Conservation (phyloP, 202 grass and related monocot genomes). For the Eragrostis tef region DNA sequence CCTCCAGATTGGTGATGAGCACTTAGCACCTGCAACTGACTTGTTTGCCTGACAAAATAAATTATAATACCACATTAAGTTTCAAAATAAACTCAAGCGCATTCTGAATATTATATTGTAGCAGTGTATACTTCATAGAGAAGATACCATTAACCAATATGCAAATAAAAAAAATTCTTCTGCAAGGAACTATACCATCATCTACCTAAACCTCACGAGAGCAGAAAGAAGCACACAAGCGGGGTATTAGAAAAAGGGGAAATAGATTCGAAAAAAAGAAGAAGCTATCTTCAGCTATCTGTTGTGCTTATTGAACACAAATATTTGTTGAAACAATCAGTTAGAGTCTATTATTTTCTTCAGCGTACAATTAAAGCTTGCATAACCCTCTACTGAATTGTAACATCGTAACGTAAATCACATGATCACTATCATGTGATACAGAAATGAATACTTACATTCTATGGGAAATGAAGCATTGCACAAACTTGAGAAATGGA, state of each 20-base stretch:
- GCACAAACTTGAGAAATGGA: conserved; percentile 30
- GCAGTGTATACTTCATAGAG: background rate
- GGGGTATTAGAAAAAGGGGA: background rate
- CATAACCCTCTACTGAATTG: conserved; percentile 4
- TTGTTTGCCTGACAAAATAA: conserved; percentile 81
- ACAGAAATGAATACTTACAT: background rate
- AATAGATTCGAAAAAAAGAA: conserved; percentile 21
- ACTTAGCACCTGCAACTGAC: conserved; percentile 88
- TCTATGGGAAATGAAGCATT: background rate
- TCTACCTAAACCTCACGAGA: conserved; percentile 12
- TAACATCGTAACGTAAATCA: background rate
- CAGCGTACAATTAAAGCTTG: background rate
- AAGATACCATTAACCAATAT: conserved; percentile 9
- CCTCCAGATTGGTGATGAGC: conserved; percentile 97
- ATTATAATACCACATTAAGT: conserved; percentile 36
- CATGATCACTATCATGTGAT: background rate
- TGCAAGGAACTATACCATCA: background rate
- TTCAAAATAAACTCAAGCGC: conserved; percentile 14
- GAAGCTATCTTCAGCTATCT: background rate
- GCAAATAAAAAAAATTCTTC: background rate
- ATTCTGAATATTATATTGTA: background rate
- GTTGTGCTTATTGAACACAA: background rate
- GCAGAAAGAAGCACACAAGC: background rate
- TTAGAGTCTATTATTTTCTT: background rate
- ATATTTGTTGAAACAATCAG: background rate